A percentile compares a stretch with the other conserved stretches of the same genome.
phyloP scores from a whole-genome alignment of 768 basidiomycete genomes.

The Mycena crocata region DNA sequence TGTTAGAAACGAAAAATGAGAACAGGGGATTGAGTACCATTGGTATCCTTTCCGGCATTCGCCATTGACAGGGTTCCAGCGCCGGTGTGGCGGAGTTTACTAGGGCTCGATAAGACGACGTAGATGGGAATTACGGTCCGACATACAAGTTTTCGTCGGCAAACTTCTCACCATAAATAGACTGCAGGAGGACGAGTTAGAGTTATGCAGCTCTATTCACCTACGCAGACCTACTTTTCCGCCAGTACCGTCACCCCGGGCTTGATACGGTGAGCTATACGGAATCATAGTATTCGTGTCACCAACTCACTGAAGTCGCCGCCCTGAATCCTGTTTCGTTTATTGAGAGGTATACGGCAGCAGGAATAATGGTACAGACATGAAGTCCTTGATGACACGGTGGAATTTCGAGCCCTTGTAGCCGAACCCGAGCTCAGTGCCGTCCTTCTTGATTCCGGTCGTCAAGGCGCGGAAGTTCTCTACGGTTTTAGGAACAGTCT shows the following conservation, averaged over 20 bases:
- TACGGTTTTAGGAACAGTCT: constrained; percentile 96
- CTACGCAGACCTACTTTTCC: constrained; percentile 81
- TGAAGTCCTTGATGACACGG: constrained; percentile 94
- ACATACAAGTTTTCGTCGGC: constrained; percentile 95
- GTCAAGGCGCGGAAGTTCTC: constrained; percentile 98
- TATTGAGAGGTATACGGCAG: not conserved
- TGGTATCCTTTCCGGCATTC: constrained; percentile 92
- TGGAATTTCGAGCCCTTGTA: constrained; percentile 98
- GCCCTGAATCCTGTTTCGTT: constrained; percentile 84
- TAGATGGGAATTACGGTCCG: not conserved
- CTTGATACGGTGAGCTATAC: constrained; percentile 46
- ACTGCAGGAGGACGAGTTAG: constrained; percentile 52
- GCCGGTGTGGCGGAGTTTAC: constrained; percentile 95
- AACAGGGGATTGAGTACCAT: constrained; percentile 63
- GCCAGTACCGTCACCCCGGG: constrained; percentile 88
- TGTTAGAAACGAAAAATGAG: not conserved
- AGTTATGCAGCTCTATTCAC: not conserved
- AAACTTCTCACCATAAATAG: constrained; percentile 92
- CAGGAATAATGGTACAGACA: constrained; percentile 57
- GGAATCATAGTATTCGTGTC: not conserved
- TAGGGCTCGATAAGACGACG: constrained; percentile 43
- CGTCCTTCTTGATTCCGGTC: constrained; percentile 85
- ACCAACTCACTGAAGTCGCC: constrained; percentile 93
- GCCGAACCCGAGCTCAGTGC: constrained; percentile 83
- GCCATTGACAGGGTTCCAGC: constrained; percentile 95